Evolutionary conservation across 139 green algal genomes (phyloP).

Genomic region (Nannochloris sp.): DNA sequence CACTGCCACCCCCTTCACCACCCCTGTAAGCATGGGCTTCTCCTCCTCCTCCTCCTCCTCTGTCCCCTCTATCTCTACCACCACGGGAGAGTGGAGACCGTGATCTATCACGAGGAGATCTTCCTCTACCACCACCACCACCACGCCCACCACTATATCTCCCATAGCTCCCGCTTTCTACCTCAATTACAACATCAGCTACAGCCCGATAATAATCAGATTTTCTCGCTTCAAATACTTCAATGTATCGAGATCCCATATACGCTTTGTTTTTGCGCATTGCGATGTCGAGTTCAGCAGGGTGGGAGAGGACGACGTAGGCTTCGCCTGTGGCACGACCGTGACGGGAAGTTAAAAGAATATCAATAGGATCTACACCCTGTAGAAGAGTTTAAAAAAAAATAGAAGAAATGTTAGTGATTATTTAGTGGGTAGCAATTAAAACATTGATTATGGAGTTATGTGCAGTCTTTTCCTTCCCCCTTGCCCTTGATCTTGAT

Average conservation of each 20-base stretch:
- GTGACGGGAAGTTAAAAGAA: conserved; percentile 55
- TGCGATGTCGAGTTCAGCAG: conserved; percentile 55
- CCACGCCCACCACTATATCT: conserved; percentile 17
- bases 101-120: not conserved
- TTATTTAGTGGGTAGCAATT: not conserved
- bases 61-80: not conserved
- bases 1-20: not conserved
- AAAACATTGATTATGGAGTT: no score
- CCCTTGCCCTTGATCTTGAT: no score
- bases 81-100: not conserved
- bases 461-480: no score
- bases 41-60: not conserved
- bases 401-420: not conserved
- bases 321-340: conserved; percentile 67
- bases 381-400: conserved; percentile 19
- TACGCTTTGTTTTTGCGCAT: conserved; percentile 66
- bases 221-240: conserved; percentile 71
- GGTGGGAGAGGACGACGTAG: conserved; percentile 54
- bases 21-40: conserved; percentile 5
- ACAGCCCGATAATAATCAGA: conserved; percentile 65
- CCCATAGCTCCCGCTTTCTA: no score
- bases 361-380: conserved; percentile 66
- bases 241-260: conserved; percentile 72
- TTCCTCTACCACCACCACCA: conserved; percentile 8
- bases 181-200: no score